These are phyloP conservation scores for Astragalus membranaceus DNA, from an alignment of 306 rosid species.

Conservation along the genomic window DNA sequence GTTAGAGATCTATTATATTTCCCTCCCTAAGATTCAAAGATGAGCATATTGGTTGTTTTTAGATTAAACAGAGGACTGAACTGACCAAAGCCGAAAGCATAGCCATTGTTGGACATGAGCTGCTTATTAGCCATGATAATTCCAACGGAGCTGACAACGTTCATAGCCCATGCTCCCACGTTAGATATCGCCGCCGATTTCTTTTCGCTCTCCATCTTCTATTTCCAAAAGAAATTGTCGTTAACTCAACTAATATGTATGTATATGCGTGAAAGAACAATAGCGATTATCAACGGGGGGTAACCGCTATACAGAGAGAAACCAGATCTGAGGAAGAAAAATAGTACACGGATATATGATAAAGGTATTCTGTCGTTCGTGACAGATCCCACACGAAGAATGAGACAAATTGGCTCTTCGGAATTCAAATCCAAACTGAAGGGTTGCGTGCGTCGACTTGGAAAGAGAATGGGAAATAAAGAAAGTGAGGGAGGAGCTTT, in stretches of 20 bases:
- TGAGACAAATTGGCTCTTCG: neutral
- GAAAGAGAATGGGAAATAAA: neutral
- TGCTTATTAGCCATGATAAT: slow-evolving; percentile 90
- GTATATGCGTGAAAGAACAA: neutral
- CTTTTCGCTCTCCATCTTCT: slow-evolving; percentile 65
- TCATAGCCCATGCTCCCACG: slow-evolving; percentile 91
- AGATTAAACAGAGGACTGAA: neutral
- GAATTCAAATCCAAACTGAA: neutral
- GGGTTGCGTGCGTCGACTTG: neutral
- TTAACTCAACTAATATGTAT: neutral
- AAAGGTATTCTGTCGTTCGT: neutral
- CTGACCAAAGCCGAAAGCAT: slow-evolving; percentile 69
- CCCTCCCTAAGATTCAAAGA: slow-evolving; percentile 9
- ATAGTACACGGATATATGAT: too few species aligned
- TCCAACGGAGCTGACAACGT: slow-evolving; percentile 81
- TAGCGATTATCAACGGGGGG: too few species aligned
- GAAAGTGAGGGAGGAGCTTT: neutral
- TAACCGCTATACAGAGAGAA: neutral
- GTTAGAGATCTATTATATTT: slow-evolving; percentile 8
- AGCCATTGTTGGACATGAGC: slow-evolving; percentile 79
- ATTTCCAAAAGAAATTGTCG: neutral
- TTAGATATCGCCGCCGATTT: slow-evolving; percentile 57
- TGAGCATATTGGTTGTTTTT: neutral
- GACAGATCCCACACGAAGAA: neutral
- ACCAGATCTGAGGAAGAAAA: slow-evolving; percentile 24